Percentiles rank a stretch among this genome's conserved stretches.
Conservation (phyloP, 2,329 filamentous ascomycete genomes). For the Fusarium pseudocircinatum region DNA sequence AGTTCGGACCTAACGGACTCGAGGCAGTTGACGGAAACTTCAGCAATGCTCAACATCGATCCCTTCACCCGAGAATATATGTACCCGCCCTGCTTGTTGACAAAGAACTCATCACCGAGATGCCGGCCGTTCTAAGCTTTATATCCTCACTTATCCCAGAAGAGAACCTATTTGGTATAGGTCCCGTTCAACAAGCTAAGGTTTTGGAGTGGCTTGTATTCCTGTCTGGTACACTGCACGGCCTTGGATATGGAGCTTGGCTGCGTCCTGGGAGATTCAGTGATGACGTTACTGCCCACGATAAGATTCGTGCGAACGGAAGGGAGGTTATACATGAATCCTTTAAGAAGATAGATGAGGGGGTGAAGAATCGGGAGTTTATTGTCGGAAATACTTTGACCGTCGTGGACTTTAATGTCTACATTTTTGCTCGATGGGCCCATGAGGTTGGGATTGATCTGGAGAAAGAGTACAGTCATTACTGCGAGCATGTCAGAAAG, state of each 20-base stretch:
- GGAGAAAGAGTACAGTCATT: constrained; percentile 9
- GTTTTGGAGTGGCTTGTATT: constrained; percentile 47
- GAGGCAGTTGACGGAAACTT: constrained; percentile 47
- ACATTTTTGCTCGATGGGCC: constrained; percentile 36
- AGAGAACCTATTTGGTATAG: constrained; percentile 35
- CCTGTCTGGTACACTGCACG: constrained; percentile 47
- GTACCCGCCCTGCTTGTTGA: constrained; percentile 47
- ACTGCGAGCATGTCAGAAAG: not conserved
- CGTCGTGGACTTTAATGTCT: constrained; percentile 31
- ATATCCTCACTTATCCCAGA: constrained; percentile 41
- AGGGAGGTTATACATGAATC: not conserved
- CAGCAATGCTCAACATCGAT: constrained; percentile 41
- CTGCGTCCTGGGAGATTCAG: constrained; percentile 43
- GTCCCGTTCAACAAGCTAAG: constrained; percentile 34
- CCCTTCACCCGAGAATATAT: constrained; percentile 44
- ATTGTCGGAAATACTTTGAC: constrained; percentile 22
- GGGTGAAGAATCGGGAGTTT: not conserved
- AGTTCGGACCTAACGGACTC: constrained; percentile 13
- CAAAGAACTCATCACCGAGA: constrained; percentile 46
- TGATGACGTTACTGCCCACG: constrained; percentile 14
- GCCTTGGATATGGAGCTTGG: constrained; percentile 40
- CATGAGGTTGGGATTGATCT: constrained; percentile 10
- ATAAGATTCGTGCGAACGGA: constrained; percentile 6
- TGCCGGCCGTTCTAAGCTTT: constrained; percentile 47
- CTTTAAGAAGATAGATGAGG: constrained; percentile 9